phyloP scores from a whole-genome alignment of 2,329 filamentous ascomycete genomes.

The Pseudogymnoascus sp. region DNA sequence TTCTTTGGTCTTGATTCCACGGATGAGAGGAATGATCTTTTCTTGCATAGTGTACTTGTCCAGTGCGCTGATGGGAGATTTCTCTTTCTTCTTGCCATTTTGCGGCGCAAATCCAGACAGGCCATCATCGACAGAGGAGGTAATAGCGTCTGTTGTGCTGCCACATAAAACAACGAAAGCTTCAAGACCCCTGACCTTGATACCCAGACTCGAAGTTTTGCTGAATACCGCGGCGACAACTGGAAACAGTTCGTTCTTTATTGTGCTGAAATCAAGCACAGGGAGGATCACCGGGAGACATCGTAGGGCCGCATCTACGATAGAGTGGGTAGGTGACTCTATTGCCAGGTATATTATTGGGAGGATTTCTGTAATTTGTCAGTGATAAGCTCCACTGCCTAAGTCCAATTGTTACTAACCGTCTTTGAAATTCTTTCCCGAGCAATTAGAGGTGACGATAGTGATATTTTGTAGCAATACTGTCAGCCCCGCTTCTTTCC shows the following conservation, averaged over 20 bases:
- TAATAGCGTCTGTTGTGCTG: constrained; percentile 46
- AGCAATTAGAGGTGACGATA: constrained; percentile 68
- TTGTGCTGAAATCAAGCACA: constrained; percentile 87
- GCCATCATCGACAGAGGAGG: constrained; percentile 52
- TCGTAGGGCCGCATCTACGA: constrained; percentile 78
- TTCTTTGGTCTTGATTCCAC: constrained; percentile 94
- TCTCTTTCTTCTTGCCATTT: constrained; percentile 45
- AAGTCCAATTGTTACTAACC: constrained; percentile 40
- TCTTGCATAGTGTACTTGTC: constrained; percentile 99
- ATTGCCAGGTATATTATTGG: constrained; percentile 78
- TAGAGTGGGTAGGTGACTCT: constrained; percentile 78
- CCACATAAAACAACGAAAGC: constrained; percentile 87
- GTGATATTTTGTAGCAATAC: constrained; percentile 78
- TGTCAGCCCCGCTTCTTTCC: constrained; percentile 84
- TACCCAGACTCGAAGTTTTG: constrained; percentile 84
- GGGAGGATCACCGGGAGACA: constrained; percentile 74
- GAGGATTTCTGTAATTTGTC: constrained; percentile 58
- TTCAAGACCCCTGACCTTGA: constrained; percentile 87
- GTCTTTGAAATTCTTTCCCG: constrained; percentile 90
- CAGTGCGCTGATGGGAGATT: constrained; percentile 64
- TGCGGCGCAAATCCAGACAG: constrained; percentile 59
- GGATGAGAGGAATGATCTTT: constrained; percentile 84
- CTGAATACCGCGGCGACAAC: constrained; percentile 85
- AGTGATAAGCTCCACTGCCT: constrained; percentile 12
- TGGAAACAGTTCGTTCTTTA: constrained; percentile 94